These are phyloP conservation scores for Candida succiphila DNA, from an alignment of 805 yeast species.

Conservation along the genomic window DNA sequence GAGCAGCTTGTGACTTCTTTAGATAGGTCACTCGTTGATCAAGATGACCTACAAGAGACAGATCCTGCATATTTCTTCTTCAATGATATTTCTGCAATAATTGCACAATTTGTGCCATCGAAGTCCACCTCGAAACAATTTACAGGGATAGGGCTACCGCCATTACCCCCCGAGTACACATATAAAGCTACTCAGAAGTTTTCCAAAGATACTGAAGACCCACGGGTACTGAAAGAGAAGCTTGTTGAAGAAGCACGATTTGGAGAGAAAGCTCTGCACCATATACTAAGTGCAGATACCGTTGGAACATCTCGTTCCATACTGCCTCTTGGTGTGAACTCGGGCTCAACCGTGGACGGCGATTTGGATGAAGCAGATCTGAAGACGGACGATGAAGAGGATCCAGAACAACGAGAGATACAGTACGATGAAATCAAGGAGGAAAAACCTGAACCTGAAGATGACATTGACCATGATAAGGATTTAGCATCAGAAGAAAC, in stretches of 20 bases:
- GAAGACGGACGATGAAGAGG: not conserved
- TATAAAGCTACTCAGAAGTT: constrained; percentile 69
- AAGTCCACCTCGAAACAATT: constrained; percentile 28
- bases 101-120: constrained; percentile 46
- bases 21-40: no score
- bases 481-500: not conserved
- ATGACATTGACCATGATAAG: not conserved
- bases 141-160: constrained; percentile 74
- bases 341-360: not conserved
- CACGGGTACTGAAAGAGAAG: constrained; percentile 57
- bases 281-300: constrained; percentile 26
- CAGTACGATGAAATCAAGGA: not conserved
- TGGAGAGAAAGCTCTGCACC: constrained; percentile 70
- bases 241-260: constrained; percentile 73
- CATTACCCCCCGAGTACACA: constrained; percentile 90
- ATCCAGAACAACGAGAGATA: not conserved
- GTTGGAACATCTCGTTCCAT: no score
- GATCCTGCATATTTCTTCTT: constrained; percentile 46
- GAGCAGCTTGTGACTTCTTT: constrained; percentile 1
- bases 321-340: no score
- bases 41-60: constrained; percentile 21
- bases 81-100: constrained; percentile 37
- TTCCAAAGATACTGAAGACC: constrained; percentile 54
- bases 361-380: not conserved
- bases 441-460: not conserved